These are phyloP conservation scores for Microdochium bolleyi DNA, from an alignment of 2,329 filamentous ascomycete species.

Conservation along the genomic window DNA sequence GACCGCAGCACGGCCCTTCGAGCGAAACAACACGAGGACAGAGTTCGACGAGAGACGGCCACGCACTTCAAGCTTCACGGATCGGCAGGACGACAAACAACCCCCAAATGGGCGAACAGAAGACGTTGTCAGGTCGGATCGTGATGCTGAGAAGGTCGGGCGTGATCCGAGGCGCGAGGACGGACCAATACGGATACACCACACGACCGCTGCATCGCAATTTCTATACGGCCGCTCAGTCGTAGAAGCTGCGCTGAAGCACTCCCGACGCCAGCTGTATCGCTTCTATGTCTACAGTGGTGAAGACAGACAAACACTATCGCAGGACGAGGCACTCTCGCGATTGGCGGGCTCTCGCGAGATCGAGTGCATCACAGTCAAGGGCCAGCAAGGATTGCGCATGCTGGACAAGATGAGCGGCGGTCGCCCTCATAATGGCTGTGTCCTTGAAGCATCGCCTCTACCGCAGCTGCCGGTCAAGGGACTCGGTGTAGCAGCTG, in stretches of 20 bases:
- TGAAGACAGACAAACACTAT: conserved; percentile 41
- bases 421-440: conserved; percentile 82
- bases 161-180: conserved; percentile 8
- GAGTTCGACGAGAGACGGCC: not conserved
- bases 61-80: not conserved
- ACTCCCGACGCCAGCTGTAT: conserved; percentile 65
- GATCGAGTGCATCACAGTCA: conserved; percentile 51
- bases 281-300: conserved; percentile 70
- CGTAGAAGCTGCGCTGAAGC: conserved; percentile 69
- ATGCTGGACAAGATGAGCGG: conserved; percentile 78
- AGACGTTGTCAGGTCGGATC: too few relatives aligned
- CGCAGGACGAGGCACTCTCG: conserved; percentile 34
- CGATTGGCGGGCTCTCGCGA: conserved; percentile 37
- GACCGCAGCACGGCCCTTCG: not conserved
- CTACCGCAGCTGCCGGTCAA: conserved; percentile 64
- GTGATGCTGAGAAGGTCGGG: not conserved
- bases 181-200: conserved; percentile 26
- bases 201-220: conserved; percentile 81
- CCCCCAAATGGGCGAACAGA: not conserved
- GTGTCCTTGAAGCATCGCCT: conserved; percentile 78
- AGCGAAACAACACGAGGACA: not conserved
- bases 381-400: conserved; percentile 47
- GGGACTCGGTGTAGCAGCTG: conserved; percentile 41
- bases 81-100: not conserved
- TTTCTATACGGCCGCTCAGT: conserved; percentile 83